Percentiles rank a stretch among this genome's conserved stretches.
Evolutionary conservation across 345 rosid genomes (phyloP).

Genomic region (Eucalyptus grandis): DNA sequence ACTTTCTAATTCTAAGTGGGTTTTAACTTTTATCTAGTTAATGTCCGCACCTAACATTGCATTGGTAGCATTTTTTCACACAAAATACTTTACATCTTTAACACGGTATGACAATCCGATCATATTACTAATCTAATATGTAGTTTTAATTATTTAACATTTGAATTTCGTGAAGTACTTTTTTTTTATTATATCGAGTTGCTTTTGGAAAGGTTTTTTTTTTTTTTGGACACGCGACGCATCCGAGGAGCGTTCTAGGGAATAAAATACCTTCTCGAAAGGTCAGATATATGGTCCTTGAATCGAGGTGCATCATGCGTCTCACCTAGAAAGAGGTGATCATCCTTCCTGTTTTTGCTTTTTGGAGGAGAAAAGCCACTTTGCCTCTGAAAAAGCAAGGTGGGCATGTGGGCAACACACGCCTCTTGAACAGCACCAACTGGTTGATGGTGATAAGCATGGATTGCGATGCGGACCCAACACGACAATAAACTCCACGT

Average conservation of each 20-base stretch:
- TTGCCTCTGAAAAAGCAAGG: background rate
- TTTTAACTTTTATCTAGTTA: background rate
- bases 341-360: background rate
- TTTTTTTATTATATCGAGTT: background rate
- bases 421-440: background rate
- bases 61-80: background rate
- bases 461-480: background rate
- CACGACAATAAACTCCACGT: background rate
- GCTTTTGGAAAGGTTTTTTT: background rate
- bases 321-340: background rate
- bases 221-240: background rate
- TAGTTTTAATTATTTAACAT: background rate
- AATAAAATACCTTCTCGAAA: background rate
- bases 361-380: background rate
- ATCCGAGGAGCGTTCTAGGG: background rate
- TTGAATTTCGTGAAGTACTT: background rate
- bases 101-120: background rate
- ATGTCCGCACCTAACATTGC: accelerated
- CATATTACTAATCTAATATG: background rate
- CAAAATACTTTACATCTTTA: background rate
- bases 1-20: background rate
- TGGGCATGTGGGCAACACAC: background rate
- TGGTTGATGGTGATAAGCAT: background rate
- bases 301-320: background rate
- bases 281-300: background rate